Evolutionary conservation across 2,329 filamentous ascomycete species (phyloP).

Genomic region (Bipolaris bicolor): DNA sequence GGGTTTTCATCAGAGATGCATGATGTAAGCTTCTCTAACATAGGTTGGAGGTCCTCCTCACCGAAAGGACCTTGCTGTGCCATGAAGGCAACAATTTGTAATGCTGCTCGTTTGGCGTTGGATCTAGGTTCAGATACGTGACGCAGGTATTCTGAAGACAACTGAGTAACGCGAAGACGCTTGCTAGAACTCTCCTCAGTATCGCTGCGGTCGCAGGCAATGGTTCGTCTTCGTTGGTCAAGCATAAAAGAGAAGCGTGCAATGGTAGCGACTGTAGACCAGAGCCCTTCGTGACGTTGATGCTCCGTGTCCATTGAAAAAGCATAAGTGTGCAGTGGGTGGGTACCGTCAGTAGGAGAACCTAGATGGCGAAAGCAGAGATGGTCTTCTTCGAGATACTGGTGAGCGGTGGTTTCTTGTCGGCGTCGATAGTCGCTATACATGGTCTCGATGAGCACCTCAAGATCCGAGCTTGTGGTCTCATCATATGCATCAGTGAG

Average conservation of each 20-base stretch:
- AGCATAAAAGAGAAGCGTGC: constrained; percentile 47
- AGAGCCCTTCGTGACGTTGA: constrained; percentile 38
- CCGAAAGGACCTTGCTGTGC: constrained; percentile 48
- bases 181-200: constrained; percentile 41
- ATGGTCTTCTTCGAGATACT: constrained; percentile 74
- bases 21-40: constrained; percentile 64
- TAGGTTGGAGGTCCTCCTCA: constrained; percentile 59
- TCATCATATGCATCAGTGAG: constrained; percentile 35
- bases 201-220: constrained; percentile 25
- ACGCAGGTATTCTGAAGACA: constrained; percentile 51
- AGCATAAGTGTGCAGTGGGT: constrained; percentile 37
- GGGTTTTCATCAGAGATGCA: constrained; percentile 72
- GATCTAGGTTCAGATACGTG: constrained; percentile 43
- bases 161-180: constrained; percentile 46
- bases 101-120: constrained; percentile 54
- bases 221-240: constrained; percentile 33
- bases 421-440: constrained; percentile 78
- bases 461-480: constrained; percentile 53
- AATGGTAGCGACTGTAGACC: constrained; percentile 50
- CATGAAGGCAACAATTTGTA: constrained; percentile 62
- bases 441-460: constrained; percentile 73
- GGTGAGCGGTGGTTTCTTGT: constrained; percentile 57
- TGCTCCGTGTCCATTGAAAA: constrained; percentile 45
- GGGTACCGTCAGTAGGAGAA: constrained; percentile 35
- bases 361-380: constrained; percentile 59